Base-by-base conservation (phyloP, 306 rosid species). In the Cucurbita pepo region DNA sequence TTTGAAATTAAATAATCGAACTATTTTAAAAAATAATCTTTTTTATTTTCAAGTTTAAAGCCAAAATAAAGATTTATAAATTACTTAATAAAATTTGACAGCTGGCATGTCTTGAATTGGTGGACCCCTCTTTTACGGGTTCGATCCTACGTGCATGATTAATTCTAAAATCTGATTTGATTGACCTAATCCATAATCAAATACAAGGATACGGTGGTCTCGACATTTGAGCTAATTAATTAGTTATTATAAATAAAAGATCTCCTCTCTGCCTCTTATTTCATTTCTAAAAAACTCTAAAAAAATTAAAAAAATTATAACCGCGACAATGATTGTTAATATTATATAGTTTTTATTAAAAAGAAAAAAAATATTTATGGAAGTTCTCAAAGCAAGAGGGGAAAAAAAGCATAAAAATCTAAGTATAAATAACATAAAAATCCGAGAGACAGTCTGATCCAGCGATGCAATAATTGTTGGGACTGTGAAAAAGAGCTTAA, bases 401-500 rank as follows among this genome's bases (percentile, higher is more conserved):
- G 63, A 76, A 60, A 71, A 70, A 77, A 84, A 83, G 88, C 87
- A 88, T 79, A 85, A 91, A 30, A 89, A 91, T 90, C 96, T 87
- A 94, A 80, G 90, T 83, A 85, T 84, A 86, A 79, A 69, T 78
- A 82, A 79, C 79, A 83, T 82, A 72, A 73, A 89, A 82, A 90
- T 94, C 91, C 86, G 82, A 85, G 25, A 84, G 84, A 88, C 89
- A 91, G 91, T 91, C 99, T 83, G 92, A 88, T 91, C 96, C 99
- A 95, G 96, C 99, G 88, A 89, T 83, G 96, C 97, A 86, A 94
- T 86, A 81, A 89, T 94, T 85, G 87, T 83, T 76, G 78, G 78
- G 77, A 63, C 61, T 21, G 18, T 61, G 73, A 76, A 63, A 80
- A 80, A 64, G 78, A 75, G 81, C 87, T 81, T 87, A 81, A 85